Base-by-base conservation (phyloP, 805 yeast species). In the Yamadazyma phyllophila region DNA sequence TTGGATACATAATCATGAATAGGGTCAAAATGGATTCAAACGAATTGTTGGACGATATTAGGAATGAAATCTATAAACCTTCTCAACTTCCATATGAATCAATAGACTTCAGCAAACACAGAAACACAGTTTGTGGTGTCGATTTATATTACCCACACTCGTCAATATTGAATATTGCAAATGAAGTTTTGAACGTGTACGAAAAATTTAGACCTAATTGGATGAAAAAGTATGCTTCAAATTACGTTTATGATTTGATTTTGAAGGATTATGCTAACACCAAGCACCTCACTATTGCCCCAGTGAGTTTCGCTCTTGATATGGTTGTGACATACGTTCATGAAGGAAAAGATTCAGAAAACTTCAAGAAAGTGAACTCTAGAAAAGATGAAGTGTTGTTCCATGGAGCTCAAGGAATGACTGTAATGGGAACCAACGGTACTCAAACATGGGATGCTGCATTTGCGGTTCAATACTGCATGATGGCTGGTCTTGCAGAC, bases 361-460 rank as follows among this genome's bases (percentile, higher is more conserved):
- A 75, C 9, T 91, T 88, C 64, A 56, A 73, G 43, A 67, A 72
- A 16, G 74, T 83, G 26, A 61, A 77, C 37, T 73, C 68, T 13
- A 71, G 94, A 47, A 80, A 88, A 70, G 76, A 81, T 32, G 97
- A 94, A 56, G 82, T 81, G 31, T 57, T 89, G 42, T 90, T 87
- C 65, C 84, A 85, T 67, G 95, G 97, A 0, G 86, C 90, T 0
- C 86, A 85, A 60, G 99, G 99, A 4, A 76, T 94, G 82, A 80
- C 92, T 2, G 85, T 88, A 46, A 88, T 86, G 88, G 99, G 99
- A 2, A 94, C 99, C 0, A 94, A 94, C 63, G 99, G 99, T 17
- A 88, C 88, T 0, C 99, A 94, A 66, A 91, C 85, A 1, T 94
- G 99, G 99, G 99, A 94, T 64, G 83, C 84, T 24, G 91, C 97